Conservation (phyloP, 2,329 filamentous ascomycete genomes). For the Fusarium sp. region DNA sequence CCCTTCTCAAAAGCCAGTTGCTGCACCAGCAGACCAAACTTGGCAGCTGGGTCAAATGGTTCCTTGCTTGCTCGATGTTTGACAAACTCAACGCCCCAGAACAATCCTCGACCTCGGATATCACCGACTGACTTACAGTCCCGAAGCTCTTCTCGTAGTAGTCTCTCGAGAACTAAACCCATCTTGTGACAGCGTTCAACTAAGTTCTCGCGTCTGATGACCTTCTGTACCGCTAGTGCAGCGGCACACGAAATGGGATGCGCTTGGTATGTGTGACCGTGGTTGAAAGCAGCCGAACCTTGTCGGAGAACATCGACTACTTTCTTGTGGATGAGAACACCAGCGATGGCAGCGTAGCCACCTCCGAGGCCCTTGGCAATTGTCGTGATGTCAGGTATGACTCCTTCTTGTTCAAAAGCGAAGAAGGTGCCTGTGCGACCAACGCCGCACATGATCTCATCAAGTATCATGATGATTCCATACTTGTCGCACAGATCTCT, state of each 20-base stretch:
- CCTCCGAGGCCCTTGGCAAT: constrained; percentile 64
- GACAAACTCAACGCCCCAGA: constrained; percentile 61
- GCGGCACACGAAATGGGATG: constrained; percentile 70
- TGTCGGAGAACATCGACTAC: constrained; percentile 58
- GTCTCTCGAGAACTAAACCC: constrained; percentile 50
- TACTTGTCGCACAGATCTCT: constrained; percentile 61
- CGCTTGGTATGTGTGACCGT: constrained; percentile 72
- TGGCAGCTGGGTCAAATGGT: constrained; percentile 48
- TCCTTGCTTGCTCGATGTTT: constrained; percentile 47
- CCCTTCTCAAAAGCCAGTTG: constrained; percentile 47
- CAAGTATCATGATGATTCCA: constrained; percentile 68
- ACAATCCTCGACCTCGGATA: constrained; percentile 46
- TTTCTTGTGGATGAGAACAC: constrained; percentile 64
- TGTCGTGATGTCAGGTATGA: constrained; percentile 36
- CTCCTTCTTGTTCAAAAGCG: constrained; percentile 60
- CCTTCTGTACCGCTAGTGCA: constrained; percentile 70
- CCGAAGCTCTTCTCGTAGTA: neutral
- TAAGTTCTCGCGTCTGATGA: constrained; percentile 67
- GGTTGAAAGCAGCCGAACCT: constrained; percentile 53
- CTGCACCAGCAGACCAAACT: constrained; percentile 46
- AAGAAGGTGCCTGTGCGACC: constrained; percentile 68
- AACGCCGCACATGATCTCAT: constrained; percentile 70
- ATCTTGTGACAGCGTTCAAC: constrained; percentile 67
- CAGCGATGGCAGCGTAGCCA: constrained; percentile 67
- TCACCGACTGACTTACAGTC: neutral